phyloP scores from a whole-genome alignment of 805 yeast species.

The Clavispora asparagi region DNA sequence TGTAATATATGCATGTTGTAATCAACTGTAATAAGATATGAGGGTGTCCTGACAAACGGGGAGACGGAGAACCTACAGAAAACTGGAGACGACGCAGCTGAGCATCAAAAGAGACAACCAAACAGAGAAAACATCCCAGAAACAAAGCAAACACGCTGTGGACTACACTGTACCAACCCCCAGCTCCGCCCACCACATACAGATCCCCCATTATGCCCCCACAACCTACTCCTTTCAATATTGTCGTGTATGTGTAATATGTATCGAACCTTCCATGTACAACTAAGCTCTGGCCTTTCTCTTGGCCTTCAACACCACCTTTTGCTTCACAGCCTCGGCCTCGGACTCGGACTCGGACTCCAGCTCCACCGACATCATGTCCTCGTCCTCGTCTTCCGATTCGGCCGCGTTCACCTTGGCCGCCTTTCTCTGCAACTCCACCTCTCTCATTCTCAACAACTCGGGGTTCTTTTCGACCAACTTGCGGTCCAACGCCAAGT shows the following conservation, averaged over 20 bases:
- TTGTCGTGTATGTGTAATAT: constrained; percentile 1
- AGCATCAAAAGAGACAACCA: no score
- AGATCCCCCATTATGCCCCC: no score
- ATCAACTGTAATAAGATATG: no score
- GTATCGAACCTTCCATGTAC: background rate
- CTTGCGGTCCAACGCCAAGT: constrained; percentile 79
- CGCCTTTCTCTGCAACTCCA: constrained; percentile 72
- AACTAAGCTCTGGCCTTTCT: constrained; percentile 27
- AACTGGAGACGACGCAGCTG: no score
- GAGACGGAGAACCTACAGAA: no score
- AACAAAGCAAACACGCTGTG: no score
- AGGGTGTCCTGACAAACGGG: no score
- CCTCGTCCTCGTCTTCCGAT: constrained; percentile 28
- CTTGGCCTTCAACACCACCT: constrained; percentile 63
- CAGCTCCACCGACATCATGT: constrained; percentile 39
- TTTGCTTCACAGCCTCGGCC: constrained; percentile 44
- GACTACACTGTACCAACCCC: no score
- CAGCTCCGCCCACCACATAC: no score
- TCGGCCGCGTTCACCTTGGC: constrained; percentile 60
- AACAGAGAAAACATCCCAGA: no score
- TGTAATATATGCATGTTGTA: no score
- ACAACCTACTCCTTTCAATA: background rate
- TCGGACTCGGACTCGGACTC: constrained; percentile 40
- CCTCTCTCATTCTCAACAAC: constrained; percentile 86
- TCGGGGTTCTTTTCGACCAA: constrained; percentile 87